Conservation (phyloP, 1,139 yeast genomes). For the Saccharomycopsis crataegensis region DNA sequence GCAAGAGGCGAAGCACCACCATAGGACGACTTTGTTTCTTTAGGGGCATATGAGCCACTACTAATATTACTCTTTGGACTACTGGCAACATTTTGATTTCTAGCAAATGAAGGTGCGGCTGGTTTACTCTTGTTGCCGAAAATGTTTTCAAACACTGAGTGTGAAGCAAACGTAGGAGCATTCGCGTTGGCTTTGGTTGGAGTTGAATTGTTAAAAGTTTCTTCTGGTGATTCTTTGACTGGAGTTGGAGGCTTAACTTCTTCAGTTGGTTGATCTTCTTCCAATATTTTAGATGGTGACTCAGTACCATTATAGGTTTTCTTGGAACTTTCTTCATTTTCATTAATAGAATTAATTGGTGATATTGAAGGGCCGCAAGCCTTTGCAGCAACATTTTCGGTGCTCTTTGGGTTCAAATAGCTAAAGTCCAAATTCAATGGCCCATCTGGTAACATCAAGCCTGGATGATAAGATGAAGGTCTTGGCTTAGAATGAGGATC, state of each 20-base stretch:
- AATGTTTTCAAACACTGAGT: conserved; percentile 16
- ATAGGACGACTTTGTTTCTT: background rate
- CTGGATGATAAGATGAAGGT: conserved; percentile 77
- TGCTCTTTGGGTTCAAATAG: conserved; percentile 9
- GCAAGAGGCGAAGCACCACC: background rate
- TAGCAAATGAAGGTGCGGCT: background rate
- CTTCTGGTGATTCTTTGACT: background rate
- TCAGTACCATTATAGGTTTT: background rate
- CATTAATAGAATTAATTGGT: too few species aligned
- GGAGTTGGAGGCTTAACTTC: background rate
- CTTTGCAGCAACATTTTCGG: background rate
- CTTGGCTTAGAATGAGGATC: conserved; percentile 52
- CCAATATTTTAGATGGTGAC: background rate
- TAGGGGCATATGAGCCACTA: conserved; percentile 1
- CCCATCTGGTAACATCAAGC: conserved; percentile 28
- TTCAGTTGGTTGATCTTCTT: background rate
- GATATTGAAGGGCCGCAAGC: background rate
- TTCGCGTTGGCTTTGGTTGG: background rate
- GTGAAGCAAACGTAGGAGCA: conserved; percentile 12
- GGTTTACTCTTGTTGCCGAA: conserved; percentile 3
- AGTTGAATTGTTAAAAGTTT: background rate
- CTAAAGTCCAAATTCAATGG: conserved; percentile 18
- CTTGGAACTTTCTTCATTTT: background rate
- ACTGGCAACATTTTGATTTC: background rate
- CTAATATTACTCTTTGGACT: background rate